phyloP scores from a whole-genome alignment of 306 rosid genomes.

The Begonia peltatifolia region DNA sequence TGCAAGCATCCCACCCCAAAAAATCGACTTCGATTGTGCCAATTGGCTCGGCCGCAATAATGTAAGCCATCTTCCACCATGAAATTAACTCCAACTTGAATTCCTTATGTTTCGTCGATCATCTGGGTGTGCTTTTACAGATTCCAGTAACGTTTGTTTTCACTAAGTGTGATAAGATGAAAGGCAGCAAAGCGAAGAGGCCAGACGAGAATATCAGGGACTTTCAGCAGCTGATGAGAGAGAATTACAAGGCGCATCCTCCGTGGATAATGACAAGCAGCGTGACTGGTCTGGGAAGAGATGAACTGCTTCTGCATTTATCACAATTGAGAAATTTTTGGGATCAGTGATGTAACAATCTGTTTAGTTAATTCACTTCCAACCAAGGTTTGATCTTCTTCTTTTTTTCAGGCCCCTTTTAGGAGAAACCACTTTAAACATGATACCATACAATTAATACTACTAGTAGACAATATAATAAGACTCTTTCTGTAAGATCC shows the following conservation, averaged over 20 bases:
- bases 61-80: conserved; percentile 15
- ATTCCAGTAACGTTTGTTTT: conserved; percentile 76
- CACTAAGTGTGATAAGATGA: conserved; percentile 84
- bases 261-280: conserved; percentile 97
- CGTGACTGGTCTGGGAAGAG: conserved; percentile 76
- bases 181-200: conserved; percentile 52
- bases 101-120: not conserved
- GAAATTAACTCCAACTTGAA: too few species aligned
- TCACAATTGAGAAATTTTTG: conserved; percentile 82
- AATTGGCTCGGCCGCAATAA: conserved; percentile 90
- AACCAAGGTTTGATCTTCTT: conserved; percentile 1
- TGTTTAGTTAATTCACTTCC: conserved; percentile 1
- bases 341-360: conserved; percentile 41
- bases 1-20: conserved; percentile 93
- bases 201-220: conserved; percentile 72
- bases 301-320: conserved; percentile 74
- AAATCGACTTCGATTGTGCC: conserved; percentile 80
- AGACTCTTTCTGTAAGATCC: too few species aligned
- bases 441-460: too few species aligned
- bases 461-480: too few species aligned
- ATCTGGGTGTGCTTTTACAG: conserved; percentile 27
- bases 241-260: conserved; percentile 58
- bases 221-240: conserved; percentile 58
- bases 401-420: not conserved
- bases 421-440: too few species aligned